Percentiles rank a stretch among this genome's conserved stretches.
Conservation (phyloP, 208 protist species). For the Zelonia costaricensis region DNA sequence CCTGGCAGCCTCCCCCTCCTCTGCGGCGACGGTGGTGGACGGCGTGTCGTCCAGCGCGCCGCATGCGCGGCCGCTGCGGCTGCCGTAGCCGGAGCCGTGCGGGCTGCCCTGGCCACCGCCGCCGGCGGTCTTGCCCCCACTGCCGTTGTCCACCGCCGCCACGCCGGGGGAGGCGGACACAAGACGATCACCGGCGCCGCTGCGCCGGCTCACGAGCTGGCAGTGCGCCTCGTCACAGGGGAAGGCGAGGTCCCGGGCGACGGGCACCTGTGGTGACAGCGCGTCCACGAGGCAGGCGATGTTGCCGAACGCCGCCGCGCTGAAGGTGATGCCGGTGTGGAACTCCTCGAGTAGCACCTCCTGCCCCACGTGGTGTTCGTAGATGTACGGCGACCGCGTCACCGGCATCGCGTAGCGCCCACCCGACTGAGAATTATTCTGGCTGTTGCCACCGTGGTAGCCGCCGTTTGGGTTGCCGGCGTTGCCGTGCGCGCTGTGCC, state of each 20-base stretch:
- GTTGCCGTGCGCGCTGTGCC: constrained; percentile 8
- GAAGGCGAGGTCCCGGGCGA: constrained; percentile 46
- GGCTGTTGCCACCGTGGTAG: neutral
- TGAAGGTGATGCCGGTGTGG: constrained; percentile 53
- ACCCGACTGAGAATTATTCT: constrained; percentile 6
- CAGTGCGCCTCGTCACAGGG: constrained; percentile 37
- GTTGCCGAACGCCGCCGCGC: constrained; percentile 60
- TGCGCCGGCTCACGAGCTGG: constrained; percentile 12
- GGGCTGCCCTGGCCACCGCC: constrained; percentile 6
- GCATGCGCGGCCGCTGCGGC: constrained; percentile 2
- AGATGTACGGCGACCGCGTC: constrained; percentile 39
- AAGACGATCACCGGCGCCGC: neutral
- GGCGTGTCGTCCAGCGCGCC: constrained; percentile 1
- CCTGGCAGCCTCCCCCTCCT: neutral
- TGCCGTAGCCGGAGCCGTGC: constrained; percentile 10
- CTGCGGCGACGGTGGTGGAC: neutral
- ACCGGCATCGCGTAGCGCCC: constrained; percentile 1
- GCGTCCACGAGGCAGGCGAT: constrained; percentile 70
- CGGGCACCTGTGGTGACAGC: constrained; percentile 59
- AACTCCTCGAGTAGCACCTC: constrained; percentile 70
- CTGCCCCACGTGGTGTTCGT: constrained; percentile 63
- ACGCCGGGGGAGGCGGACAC: neutral
- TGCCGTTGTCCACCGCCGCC: constrained; percentile 3
- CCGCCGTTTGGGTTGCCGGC: constrained; percentile 6
- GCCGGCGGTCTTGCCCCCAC: neutral